Evolutionary conservation across 2,329 filamentous ascomycete genomes (phyloP).

Genomic region (Epicoccum nigrum): DNA sequence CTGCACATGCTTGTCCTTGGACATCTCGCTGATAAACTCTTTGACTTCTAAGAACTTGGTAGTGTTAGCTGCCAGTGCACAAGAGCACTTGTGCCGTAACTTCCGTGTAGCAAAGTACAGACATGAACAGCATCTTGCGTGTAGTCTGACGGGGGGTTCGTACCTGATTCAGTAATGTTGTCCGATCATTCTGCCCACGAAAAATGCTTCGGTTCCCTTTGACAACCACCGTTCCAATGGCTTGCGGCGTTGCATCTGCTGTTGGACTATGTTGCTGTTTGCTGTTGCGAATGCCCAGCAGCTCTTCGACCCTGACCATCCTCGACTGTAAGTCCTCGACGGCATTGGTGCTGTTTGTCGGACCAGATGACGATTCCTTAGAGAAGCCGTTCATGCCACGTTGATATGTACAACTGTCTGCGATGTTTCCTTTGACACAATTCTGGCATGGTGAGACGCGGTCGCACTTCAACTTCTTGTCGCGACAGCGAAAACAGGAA

Average conservation of each 20-base stretch:
- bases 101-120: no score
- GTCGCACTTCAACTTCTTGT: slow-evolving; percentile 38
- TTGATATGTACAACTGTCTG: slow-evolving; percentile 26
- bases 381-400: neutral
- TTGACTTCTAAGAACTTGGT: slow-evolving; percentile 26
- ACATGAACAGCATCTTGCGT: no score
- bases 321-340: slow-evolving; percentile 27
- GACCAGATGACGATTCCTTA: neutral
- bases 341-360: neutral
- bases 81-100: no score
- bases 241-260: slow-evolving; percentile 3
- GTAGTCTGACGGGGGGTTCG: neutral
- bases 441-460: slow-evolving; percentile 32
- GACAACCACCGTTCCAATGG: slow-evolving; percentile 27
- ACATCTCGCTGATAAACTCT: slow-evolving; percentile 22
- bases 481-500: slow-evolving; percentile 33
- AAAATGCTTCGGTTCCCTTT: slow-evolving; percentile 26
- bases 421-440: slow-evolving; percentile 26
- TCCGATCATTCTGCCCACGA: slow-evolving; percentile 28
- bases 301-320: slow-evolving; percentile 28
- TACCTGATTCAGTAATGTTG: slow-evolving; percentile 33
- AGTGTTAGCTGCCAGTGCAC: slow-evolving; percentile 4
- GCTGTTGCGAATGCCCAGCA: slow-evolving; percentile 14
- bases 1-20: slow-evolving; percentile 21
- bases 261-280: neutral